Evolutionary conservation across 73 alveolate genomes (phyloP), one percentile per base, ranked within the genome.

Genomic region (Symbiodinium natans): DNA sequence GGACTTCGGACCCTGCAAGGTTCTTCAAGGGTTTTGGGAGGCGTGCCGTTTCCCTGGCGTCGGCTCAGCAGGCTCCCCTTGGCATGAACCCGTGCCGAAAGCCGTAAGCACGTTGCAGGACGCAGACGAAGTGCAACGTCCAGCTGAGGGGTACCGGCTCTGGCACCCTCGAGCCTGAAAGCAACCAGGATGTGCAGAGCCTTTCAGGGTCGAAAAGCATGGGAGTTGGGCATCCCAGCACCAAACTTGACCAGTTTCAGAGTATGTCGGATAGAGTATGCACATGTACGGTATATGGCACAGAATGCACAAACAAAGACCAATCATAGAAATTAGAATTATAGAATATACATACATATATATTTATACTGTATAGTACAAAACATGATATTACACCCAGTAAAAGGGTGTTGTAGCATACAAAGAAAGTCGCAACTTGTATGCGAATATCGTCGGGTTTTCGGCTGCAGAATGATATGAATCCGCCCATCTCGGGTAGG

Each of bases 101-200:
- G n/a, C n/a, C n/a, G n/a, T n/a, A n/a, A n/a, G n/a, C n/a, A n/a
- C n/a, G n/a, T 11, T 39, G 39, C 71, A 90, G 97, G 88, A 41
- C 77, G 48, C 97, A 90, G 97, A 90, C 97, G 40, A 90, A 90
- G 40, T 90, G 97, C 97, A 34, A 71, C 31, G 97, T 90, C 80
- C 97, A 90, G 87, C 97, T 90, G 42, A 87, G 97, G 13, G 97
- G 97, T 7, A 40, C 40, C 19, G 88, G 88, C n/a, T 90, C 97
- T 3, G 88, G 68, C 39, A 90, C 97, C 54, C 48, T 23, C 82
- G 97, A 90, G 88, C 97, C 97, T 5, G 97, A 90, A 41, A 90
- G 56, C 46, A 73, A 31, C 75, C 95, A 88, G 95, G 95, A 88
- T 23, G 17, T 75, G 25, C 29, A 36, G 10, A 21, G 6, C 4